Evolutionary conservation across 2,329 filamentous ascomycete genomes (phyloP).

Genomic region (Elsinoe arachidis): DNA sequence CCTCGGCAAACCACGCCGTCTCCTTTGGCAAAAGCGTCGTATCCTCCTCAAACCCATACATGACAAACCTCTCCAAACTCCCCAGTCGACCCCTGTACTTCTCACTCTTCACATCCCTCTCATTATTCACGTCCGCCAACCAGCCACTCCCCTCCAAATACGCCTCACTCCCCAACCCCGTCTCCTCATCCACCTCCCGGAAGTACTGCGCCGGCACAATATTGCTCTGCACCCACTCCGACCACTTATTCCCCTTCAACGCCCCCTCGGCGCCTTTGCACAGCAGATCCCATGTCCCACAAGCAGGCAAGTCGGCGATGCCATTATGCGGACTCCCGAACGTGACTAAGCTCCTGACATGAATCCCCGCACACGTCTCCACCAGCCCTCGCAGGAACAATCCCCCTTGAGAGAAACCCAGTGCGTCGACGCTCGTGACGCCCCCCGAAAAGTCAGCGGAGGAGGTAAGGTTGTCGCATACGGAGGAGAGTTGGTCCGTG

Average conservation of each 20-base stretch:
- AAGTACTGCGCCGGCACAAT: constrained; percentile 95
- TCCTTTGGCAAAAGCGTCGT: constrained; percentile 81
- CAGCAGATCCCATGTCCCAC: constrained; percentile 62
- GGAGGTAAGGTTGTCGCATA: constrained; percentile 67
- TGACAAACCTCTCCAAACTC: constrained; percentile 65
- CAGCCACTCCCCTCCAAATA: constrained; percentile 82
- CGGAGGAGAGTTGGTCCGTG: constrained; percentile 63
- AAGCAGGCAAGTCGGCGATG: constrained; percentile 73
- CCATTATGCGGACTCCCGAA: constrained; percentile 91
- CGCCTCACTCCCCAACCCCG: constrained; percentile 43
- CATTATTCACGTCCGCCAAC: constrained; percentile 93
- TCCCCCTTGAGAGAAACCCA: constrained; percentile 93
- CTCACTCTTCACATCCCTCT: constrained; percentile 64
- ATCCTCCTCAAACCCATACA: constrained; percentile 87
- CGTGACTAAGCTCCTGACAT: constrained; percentile 70
- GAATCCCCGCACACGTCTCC: constrained; percentile 82
- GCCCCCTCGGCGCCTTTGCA: constrained; percentile 74
- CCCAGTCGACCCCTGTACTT: constrained; percentile 65
- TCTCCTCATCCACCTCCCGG: constrained; percentile 56
- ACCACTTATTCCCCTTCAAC: constrained; percentile 74
- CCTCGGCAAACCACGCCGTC: constrained; percentile 82
- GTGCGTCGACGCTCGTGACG: constrained; percentile 57
- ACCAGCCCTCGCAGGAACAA: constrained; percentile 90
- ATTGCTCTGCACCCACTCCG: constrained; percentile 62
- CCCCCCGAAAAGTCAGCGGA: constrained; percentile 58